Percentiles rank a stretch among this genome's conserved stretches.
These are phyloP conservation scores for Chlamydomonas reinhardtii DNA, from an alignment of 163 green algal species.

Conservation along the genomic window DNA sequence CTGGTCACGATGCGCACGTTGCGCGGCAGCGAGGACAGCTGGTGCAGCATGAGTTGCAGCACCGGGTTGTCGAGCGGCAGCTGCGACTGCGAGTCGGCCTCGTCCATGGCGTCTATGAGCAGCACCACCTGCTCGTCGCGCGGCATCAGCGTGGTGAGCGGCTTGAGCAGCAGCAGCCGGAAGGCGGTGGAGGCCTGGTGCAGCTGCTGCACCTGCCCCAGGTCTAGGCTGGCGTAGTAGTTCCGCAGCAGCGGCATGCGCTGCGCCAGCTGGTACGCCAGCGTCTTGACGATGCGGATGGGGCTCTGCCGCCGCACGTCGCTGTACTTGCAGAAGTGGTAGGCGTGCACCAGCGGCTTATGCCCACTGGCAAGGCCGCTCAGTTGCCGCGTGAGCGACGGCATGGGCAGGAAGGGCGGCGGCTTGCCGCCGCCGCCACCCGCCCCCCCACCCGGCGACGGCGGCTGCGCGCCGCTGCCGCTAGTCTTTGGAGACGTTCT, in stretches of 20 bases:
- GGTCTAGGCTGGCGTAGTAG: constrained; percentile 45
- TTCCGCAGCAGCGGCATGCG: constrained; percentile 32
- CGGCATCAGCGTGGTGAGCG: constrained; percentile 41
- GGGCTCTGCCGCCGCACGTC: constrained; percentile 48
- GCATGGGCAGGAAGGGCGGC: too few relatives aligned
- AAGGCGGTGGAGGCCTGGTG: constrained; percentile 47
- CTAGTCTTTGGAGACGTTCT: too few relatives aligned
- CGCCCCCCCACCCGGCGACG: too few relatives aligned
- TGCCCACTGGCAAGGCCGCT: neutral
- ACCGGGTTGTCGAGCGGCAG: constrained; percentile 38
- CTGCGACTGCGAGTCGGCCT: constrained; percentile 44
- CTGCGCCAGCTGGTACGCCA: constrained; percentile 50
- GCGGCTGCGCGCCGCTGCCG: too few relatives aligned
- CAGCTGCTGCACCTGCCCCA: constrained; percentile 40
- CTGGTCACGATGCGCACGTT: constrained; percentile 48
- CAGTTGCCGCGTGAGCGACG: constrained; percentile 21
- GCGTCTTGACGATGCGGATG: constrained; percentile 52
- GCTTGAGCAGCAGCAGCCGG: constrained; percentile 47
- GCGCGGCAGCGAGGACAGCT: constrained; percentile 45
- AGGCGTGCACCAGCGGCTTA: constrained; percentile 20
- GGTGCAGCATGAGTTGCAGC: constrained; percentile 48
- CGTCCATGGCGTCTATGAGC: constrained; percentile 53
- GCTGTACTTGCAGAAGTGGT: constrained; percentile 59
- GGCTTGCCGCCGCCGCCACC: too few relatives aligned
- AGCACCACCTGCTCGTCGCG: constrained; percentile 49